Percentiles rank a stretch among this genome's conserved stretches.
Evolutionary conservation across 192 early-diverging fungal genomes (phyloP).

Genomic region (Chytriomyces hyalinus): DNA sequence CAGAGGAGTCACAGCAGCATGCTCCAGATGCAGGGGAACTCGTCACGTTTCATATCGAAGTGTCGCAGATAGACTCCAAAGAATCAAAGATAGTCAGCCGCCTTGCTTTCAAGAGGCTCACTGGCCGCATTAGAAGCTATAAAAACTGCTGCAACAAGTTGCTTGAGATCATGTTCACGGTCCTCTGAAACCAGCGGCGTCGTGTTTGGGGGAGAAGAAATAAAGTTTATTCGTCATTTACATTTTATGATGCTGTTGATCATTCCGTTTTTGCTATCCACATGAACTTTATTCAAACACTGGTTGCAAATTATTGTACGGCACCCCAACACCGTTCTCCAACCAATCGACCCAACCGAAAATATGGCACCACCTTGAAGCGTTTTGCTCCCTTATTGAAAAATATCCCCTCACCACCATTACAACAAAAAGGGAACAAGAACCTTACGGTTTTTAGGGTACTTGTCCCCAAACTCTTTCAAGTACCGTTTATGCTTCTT

Average conservation of each 20-base stretch:
- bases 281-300: too few species aligned
- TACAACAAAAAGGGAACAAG: slow-evolving; percentile 37
- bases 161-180: background rate
- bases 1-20: background rate
- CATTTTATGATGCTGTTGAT: too few species aligned
- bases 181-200: too few species aligned
- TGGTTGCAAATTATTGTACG: too few species aligned
- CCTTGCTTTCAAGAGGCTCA: background rate
- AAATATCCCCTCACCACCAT: too few species aligned
- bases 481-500: slow-evolving; percentile 94
- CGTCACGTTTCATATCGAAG: slow-evolving; percentile 18
- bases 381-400: too few species aligned
- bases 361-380: too few species aligned
- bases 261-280: too few species aligned
- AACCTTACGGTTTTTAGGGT: slow-evolving; percentile 81
- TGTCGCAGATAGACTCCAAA: background rate
- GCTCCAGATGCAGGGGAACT: background rate
- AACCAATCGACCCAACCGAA: too few species aligned
- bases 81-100: background rate
- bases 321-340: too few species aligned
- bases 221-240: too few species aligned
- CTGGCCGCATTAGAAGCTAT: background rate
- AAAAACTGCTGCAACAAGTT: background rate
- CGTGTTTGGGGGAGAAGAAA: too few species aligned
- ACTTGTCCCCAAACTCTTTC: slow-evolving; percentile 85